phyloP scores from a whole-genome alignment of 352 stramenopile species.

The Globisporangium parvum region DNA sequence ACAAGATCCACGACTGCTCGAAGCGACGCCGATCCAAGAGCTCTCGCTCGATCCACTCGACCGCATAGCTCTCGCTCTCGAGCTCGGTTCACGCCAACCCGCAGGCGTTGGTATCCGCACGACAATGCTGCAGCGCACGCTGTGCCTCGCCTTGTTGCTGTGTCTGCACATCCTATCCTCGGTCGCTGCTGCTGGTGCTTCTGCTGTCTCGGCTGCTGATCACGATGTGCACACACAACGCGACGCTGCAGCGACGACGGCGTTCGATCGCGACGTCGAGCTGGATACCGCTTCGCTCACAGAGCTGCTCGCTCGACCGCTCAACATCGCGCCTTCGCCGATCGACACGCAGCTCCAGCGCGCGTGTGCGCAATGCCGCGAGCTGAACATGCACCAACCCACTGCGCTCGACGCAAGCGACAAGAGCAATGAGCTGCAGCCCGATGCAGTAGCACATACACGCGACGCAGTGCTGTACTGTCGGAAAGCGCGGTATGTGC shows the following conservation, averaged over 20 bases:
- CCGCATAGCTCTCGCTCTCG: no score
- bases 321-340: conserved; percentile 7
- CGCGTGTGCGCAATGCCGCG: conserved; percentile 27
- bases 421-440: background rate
- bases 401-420: background rate
- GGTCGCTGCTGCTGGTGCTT: no score
- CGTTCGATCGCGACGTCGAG: conserved; percentile 17
- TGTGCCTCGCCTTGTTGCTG: no score
- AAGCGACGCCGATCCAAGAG: no score
- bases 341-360: conserved; percentile 29
- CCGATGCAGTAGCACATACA: background rate
- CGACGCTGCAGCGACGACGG: background rate
- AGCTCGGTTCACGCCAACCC: no score
- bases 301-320: conserved; percentile 19
- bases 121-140: no score
- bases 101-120: no score
- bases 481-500: conserved; percentile 44
- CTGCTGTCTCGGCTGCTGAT: no score
- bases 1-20: no score
- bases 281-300: conserved; percentile 20
- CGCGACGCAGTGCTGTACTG: conserved; percentile 21
- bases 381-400: conserved; percentile 10
- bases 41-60: no score
- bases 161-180: no score
- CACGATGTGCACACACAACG: no score